These are phyloP conservation scores for Cymodocea nodosa DNA, from an alignment of 116 monocot species.

Conservation along the genomic window DNA sequence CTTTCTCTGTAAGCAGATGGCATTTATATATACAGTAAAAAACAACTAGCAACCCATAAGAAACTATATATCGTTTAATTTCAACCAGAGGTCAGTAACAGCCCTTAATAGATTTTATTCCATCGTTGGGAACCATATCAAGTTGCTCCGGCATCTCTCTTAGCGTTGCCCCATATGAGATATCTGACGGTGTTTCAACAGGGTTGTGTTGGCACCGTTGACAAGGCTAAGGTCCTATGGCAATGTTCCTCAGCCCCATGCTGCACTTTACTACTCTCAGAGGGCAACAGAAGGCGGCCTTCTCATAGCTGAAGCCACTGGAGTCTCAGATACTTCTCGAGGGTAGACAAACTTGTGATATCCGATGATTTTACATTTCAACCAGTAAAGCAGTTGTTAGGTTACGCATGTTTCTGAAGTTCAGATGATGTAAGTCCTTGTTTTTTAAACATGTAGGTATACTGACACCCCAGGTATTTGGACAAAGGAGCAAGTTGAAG, in stretches of 20 bases:
- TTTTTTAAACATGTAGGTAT: constrained; percentile 6
- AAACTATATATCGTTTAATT: too few species aligned
- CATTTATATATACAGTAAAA: too few species aligned
- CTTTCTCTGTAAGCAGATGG: too few species aligned
- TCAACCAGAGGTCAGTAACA: too few species aligned
- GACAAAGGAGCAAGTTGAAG: constrained; percentile 41
- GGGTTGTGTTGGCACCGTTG: constrained; percentile 18
- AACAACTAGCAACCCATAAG: too few species aligned
- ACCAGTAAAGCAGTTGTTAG: not conserved
- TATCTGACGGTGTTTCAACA: not conserved
- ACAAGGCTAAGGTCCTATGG: constrained; percentile 16
- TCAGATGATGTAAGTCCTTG: not conserved
- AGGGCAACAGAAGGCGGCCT: constrained; percentile 15
- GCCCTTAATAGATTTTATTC: too few species aligned
- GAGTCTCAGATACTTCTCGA: constrained; percentile 19
- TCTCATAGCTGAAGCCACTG: constrained; percentile 20
- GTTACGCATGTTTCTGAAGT: not conserved
- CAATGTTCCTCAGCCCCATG: constrained; percentile 15
- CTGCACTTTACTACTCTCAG: constrained; percentile 17
- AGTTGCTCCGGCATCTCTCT: too few species aligned
- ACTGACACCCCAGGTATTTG: constrained; percentile 31
- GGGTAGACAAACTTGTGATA: constrained; percentile 3
- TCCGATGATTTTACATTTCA: not conserved
- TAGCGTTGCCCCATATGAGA: not conserved
- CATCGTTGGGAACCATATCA: too few species aligned